phyloP scores from a whole-genome alignment of 352 stramenopile genomes.

The Globisporangium iwayamae region DNA sequence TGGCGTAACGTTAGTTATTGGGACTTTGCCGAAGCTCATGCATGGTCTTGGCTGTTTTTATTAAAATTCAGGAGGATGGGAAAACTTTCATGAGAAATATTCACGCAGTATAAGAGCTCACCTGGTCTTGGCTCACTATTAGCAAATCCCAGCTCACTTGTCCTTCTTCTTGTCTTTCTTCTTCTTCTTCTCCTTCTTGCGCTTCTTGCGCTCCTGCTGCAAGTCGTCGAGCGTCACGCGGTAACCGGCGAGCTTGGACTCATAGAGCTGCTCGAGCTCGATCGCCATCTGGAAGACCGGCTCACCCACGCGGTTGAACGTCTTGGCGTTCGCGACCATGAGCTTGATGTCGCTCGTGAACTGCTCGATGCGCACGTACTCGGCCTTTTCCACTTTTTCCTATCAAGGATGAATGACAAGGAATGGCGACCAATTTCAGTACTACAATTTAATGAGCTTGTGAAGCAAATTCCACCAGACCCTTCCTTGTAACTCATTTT shows the following conservation, averaged over 20 bases:
- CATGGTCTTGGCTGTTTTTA: not conserved
- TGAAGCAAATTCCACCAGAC: too few relatives aligned
- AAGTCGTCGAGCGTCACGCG: conserved; percentile 72
- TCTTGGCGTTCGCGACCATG: conserved; percentile 80
- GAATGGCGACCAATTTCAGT: not conserved
- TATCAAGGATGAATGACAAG: not conserved
- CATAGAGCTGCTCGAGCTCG: conserved; percentile 76
- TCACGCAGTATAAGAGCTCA: not conserved
- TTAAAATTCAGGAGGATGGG: not conserved
- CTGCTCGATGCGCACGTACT: conserved; percentile 78
- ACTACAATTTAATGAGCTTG: too few relatives aligned
- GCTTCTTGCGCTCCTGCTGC: conserved; percentile 79
- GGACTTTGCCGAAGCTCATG: too few relatives aligned
- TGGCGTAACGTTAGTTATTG: conserved; percentile 20
- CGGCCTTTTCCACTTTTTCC: conserved; percentile 70
- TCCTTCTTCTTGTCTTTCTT: conserved; percentile 89
- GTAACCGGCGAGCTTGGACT: conserved; percentile 62
- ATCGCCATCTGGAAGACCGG: conserved; percentile 83
- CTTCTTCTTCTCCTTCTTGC: conserved; percentile 90
- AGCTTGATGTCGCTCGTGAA: conserved; percentile 76
- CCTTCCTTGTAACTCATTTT: too few relatives aligned
- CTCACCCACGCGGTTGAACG: conserved; percentile 79
- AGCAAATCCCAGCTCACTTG: conserved; percentile 33
- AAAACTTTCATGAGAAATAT: not conserved
- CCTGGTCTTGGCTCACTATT: not conserved